Conservation (phyloP, 257 asterid genomes). For the Solanum pennellii region DNA sequence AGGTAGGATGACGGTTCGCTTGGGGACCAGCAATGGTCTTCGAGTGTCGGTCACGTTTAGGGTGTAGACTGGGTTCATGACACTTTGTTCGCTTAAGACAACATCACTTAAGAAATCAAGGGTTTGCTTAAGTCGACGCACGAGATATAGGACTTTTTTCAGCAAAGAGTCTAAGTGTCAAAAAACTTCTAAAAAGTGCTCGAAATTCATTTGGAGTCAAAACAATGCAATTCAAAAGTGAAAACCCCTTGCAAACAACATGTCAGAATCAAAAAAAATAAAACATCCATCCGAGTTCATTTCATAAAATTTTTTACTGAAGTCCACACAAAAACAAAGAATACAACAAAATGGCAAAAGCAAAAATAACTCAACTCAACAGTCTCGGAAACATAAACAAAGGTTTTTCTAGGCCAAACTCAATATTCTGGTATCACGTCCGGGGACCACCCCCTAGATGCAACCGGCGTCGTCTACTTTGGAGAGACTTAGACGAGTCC, state of each 20-base stretch:
- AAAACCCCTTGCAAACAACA: neutral
- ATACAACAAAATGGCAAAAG: neutral
- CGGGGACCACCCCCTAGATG: no score
- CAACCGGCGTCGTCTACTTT: no score
- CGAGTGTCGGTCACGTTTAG: no score
- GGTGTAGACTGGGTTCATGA: no score
- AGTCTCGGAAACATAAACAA: neutral
- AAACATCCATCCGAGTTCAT: neutral
- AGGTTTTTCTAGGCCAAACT: neutral
- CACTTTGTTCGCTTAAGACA: neutral
- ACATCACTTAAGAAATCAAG: neutral
- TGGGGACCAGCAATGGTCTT: no score
- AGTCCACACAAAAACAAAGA: neutral
- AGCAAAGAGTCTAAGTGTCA: neutral
- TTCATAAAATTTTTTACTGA: neutral
- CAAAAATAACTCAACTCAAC: neutral
- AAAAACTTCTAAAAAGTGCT: neutral
- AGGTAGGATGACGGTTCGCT: no score
- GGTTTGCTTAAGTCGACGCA: neutral
- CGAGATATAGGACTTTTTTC: neutral
- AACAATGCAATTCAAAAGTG: neutral
- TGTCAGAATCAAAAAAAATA: no score
- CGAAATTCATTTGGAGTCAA: neutral
- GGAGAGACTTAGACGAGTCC: no score
- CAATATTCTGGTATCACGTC: neutral